Conservation (phyloP, 306 rosid species). For the Citrullus mucosospermus region DNA sequence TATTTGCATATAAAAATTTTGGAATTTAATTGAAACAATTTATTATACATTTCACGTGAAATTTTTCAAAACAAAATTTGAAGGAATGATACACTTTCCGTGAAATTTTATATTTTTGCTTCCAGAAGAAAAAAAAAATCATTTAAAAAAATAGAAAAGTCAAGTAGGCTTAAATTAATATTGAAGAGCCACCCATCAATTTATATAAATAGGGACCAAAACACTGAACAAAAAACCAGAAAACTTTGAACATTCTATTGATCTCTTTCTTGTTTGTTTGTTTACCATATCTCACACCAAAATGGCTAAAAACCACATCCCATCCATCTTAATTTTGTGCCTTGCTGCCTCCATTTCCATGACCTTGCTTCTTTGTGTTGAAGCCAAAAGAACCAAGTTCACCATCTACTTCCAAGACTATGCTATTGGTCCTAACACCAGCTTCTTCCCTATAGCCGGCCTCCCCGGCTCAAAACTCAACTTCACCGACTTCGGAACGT, state of each 20-base stretch:
- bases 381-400: background rate
- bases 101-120: too few species aligned
- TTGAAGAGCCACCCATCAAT: too few species aligned
- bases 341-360: background rate
- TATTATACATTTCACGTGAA: too few species aligned
- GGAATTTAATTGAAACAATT: too few species aligned
- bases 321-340: background rate
- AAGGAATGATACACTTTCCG: too few species aligned
- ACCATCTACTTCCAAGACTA: background rate
- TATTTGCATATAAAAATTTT: too few species aligned
- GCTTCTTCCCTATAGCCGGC: slow-evolving; percentile 1
- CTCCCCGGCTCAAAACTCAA: background rate
- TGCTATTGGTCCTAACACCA: background rate
- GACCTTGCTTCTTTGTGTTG: background rate
- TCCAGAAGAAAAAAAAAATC: too few species aligned
- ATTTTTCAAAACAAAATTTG: too few species aligned
- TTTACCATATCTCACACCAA: background rate
- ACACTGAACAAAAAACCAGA: background rate
- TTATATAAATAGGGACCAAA: background rate
- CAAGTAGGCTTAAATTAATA: too few species aligned
- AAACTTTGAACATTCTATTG: background rate
- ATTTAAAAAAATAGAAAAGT: too few species aligned
- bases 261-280: background rate
- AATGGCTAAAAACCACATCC: background rate
- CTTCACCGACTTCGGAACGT: background rate